Evolutionary conservation across 1,284 basidiomycete genomes (phyloP), one percentile per base, ranked within the genome.

Genomic region (Malassezia psittaci): DNA sequence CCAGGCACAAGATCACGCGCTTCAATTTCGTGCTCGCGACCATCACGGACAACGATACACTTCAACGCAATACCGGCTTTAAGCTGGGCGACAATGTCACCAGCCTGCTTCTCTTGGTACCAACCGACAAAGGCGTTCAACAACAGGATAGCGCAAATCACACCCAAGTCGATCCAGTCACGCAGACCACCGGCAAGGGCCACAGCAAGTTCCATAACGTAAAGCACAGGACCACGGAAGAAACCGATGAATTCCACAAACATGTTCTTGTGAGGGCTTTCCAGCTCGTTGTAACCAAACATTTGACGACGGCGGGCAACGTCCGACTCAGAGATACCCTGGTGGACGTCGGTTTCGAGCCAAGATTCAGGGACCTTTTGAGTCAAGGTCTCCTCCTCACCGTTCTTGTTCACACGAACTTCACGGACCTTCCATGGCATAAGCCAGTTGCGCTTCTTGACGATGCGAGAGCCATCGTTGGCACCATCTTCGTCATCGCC

Each of bases 61-160:
- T 77, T 78, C 54, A 81, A 72, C 5, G 80, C 79, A 57, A 81
- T 81, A 61, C 79, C 80, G 36, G 79, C 79, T 72, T 81, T 81
- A 62, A 81, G 79, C 66, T 81, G 76, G 42, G 78, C 78, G 57
- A 79, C 79, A 65, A 79, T 79, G 67, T 79, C 79, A 52, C 78
- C 78, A 37, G 78, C 75, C 75, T 75, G 70, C 77, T 81, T 81
- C 65, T 81, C 80, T 66, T 81, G 65, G 68, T 81, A 81, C 80
- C 80, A 81, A 51, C 80, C 80, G 61, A 81, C 80, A 53, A 78
- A 76, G 42, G 80, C 80, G 75, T 81, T 81, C 60, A 77, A 69
- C 48, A 76, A 54, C 44, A 66, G 52, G 41, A 61, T 65, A 63
- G 72, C 66, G 53, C 77, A 77, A 54, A 80, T 80, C 47, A 81